Base-by-base conservation (phyloP, 139 green algal species). In the Tetradesmus obliquus region DNA sequence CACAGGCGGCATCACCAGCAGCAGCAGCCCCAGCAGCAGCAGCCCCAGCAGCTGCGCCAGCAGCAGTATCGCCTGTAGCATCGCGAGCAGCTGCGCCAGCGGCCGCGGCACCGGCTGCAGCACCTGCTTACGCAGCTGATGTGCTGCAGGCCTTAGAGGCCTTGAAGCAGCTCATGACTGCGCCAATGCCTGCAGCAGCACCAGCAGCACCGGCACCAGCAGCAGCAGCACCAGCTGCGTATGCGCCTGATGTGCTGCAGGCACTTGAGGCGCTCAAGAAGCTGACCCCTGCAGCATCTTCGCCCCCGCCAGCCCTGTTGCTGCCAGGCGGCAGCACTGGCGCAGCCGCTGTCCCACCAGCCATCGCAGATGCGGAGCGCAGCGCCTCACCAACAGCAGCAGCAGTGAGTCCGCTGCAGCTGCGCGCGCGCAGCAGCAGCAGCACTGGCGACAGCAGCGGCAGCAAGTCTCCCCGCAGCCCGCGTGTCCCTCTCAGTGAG, bases 361-460 rank as follows among this genome's bases (percentile, higher is more conserved):
- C 24, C 80, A 62, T 55, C n/a, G n/a, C 5, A 10, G 66, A 4
- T 76, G 15, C 66, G n/a, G 66, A 3, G 2, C 2, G 8, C 17
- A 24, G 55, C 74, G 32, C 10, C 10, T 62, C 53, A 60, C 5
- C 82, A 20, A 2, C 81, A 62, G 53, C 81, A 86, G 81, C 51
- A 86, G 45, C 54, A 62, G 51, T 32, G 19, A 32, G 51, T 4
- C 54, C 81, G 13, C 45, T n/a, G 10, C 45, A 55, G 19, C 54
- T 55, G 81, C 19, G 45, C 19, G 10, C 24, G 9, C 45, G 45
- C 81, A 86, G 51, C 32, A 86, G 55, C 55, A 87, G 55, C 82
- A 87, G 55, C 82, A 87, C 51, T 71, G 55, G 54, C 19, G 66
- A 76, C 66, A 87, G 82, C 82, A 87, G 82, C 55, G 55, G 81